Percentiles rank a stretch among this genome's conserved stretches.
These are phyloP conservation scores for Clitoria ternatea DNA, from an alignment of 306 rosid species.

Conservation along the genomic window DNA sequence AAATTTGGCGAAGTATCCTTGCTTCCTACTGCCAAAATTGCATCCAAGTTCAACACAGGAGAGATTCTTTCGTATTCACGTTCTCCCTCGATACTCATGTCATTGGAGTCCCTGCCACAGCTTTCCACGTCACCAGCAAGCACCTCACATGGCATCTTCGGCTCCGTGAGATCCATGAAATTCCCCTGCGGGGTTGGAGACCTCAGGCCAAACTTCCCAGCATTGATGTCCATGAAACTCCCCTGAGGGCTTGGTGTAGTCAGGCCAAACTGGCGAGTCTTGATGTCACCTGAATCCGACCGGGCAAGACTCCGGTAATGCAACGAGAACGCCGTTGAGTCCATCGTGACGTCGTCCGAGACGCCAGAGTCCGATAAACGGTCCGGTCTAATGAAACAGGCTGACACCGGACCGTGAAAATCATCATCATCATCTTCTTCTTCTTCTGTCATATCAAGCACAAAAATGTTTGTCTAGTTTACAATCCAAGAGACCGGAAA, in stretches of 20 bases:
- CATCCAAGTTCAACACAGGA: conserved; percentile 54
- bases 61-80: conserved; percentile 52
- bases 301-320: conserved; percentile 84
- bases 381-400: conserved; percentile 72
- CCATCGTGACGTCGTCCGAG: conserved; percentile 84
- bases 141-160: conserved; percentile 30
- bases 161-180: conserved; percentile 59
- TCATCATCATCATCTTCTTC: conserved; percentile 65
- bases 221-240: conserved; percentile 67
- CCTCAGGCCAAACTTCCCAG: conserved; percentile 46
- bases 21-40: conserved; percentile 58
- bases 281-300: conserved; percentile 72
- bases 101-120: conserved; percentile 57
- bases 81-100: conserved; percentile 76
- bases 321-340: conserved; percentile 84
- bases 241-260: conserved; percentile 47
- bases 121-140: conserved; percentile 31
- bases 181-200: conserved; percentile 51
- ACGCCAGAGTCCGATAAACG: conserved; percentile 63
- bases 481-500: no score
- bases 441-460: no score
- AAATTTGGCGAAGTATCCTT: conserved; percentile 29
- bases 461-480: no score
- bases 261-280: conserved; percentile 54
- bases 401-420: conserved; percentile 79